phyloP scores from a whole-genome alignment of 352 stramenopile genomes.

The Phytophthora niederhauseri region DNA sequence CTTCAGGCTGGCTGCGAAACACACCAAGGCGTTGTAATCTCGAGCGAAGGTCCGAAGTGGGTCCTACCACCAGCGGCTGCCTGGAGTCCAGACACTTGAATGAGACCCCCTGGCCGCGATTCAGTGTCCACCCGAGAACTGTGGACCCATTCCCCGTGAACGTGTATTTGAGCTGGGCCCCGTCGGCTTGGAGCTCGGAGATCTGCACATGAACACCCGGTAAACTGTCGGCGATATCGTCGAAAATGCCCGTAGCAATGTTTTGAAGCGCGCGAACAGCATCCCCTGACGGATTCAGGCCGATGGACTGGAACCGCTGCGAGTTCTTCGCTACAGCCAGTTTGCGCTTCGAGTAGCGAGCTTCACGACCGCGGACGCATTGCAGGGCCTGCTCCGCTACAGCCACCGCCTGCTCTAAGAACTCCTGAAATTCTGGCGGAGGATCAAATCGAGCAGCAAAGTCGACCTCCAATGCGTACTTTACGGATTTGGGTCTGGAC shows the following conservation, averaged over 20 bases:
- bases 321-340: constrained; percentile 15
- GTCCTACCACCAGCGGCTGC: constrained; percentile 42
- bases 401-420: constrained; percentile 44
- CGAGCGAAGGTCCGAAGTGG: constrained; percentile 36
- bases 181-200: constrained; percentile 55
- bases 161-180: constrained; percentile 53
- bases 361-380: constrained; percentile 62
- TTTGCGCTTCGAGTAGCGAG: constrained; percentile 38
- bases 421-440: constrained; percentile 16
- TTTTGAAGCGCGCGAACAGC: constrained; percentile 53
- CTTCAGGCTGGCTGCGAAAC: constrained; percentile 4
- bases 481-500: constrained; percentile 15
- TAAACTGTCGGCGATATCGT: constrained; percentile 53
- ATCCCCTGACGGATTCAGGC: constrained; percentile 58
- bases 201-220: constrained; percentile 65
- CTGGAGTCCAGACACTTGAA: constrained; percentile 62
- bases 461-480: constrained; percentile 59
- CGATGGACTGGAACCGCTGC: constrained; percentile 40
- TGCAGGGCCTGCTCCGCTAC: constrained; percentile 44
- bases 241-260: constrained; percentile 47
- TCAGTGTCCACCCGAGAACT: constrained; percentile 27
- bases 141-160: constrained; percentile 55
- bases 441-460: constrained; percentile 30
- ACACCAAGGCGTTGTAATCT: constrained; percentile 40
- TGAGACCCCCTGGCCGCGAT: constrained; percentile 57